Evolutionary conservation across 208 protist species (phyloP).

Genomic region (Crithidia sp.): DNA sequence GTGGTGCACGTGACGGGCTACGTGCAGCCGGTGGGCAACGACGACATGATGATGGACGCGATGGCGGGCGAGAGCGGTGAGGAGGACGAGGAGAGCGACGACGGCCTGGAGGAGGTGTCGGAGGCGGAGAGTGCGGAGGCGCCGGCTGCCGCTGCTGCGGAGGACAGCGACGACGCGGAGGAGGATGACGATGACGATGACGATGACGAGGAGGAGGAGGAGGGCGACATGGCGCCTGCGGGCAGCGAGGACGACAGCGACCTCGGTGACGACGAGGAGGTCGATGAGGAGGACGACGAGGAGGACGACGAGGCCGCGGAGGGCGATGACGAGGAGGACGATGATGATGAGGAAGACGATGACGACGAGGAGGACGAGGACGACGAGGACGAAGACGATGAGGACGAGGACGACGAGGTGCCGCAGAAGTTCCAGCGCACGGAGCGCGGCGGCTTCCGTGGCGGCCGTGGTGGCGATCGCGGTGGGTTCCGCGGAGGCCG

Average conservation of each 20-base stretch:
- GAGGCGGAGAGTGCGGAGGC: slow-evolving; percentile 44
- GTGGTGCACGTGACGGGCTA: slow-evolving; percentile 87
- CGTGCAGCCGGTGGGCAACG: slow-evolving; percentile 81
- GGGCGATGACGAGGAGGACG: slow-evolving; percentile 29
- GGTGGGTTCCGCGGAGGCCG: slow-evolving; percentile 43
- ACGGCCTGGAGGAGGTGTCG: slow-evolving; percentile 43
- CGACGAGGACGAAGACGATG: slow-evolving; percentile 47
- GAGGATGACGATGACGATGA: slow-evolving; percentile 36
- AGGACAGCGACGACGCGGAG: slow-evolving; percentile 14
- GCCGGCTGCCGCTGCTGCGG: slow-evolving; percentile 19
- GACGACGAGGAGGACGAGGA: slow-evolving; percentile 25
- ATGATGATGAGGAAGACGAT: slow-evolving; percentile 29
- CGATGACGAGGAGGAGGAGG: slow-evolving; percentile 46
- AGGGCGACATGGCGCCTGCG: slow-evolving; percentile 22
- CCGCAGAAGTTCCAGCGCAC: slow-evolving; percentile 81
- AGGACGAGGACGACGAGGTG: slow-evolving; percentile 64
- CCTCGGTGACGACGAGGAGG: slow-evolving; percentile 42
- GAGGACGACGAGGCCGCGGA: slow-evolving; percentile 35
- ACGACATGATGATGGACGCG: slow-evolving; percentile 60
- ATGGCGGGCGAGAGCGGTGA: slow-evolving; percentile 35
- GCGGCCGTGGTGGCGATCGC: slow-evolving; percentile 47
- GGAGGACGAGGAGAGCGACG: slow-evolving; percentile 47
- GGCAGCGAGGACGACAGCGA: slow-evolving; percentile 16
- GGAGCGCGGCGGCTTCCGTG: slow-evolving; percentile 58
- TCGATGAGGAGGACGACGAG: slow-evolving; percentile 70